A percentile compares a stretch with the other conserved stretches of the same genome.
Conservation (phyloP, 192 early-diverging fungal species). For the Linnemannia schmuckeri region DNA sequence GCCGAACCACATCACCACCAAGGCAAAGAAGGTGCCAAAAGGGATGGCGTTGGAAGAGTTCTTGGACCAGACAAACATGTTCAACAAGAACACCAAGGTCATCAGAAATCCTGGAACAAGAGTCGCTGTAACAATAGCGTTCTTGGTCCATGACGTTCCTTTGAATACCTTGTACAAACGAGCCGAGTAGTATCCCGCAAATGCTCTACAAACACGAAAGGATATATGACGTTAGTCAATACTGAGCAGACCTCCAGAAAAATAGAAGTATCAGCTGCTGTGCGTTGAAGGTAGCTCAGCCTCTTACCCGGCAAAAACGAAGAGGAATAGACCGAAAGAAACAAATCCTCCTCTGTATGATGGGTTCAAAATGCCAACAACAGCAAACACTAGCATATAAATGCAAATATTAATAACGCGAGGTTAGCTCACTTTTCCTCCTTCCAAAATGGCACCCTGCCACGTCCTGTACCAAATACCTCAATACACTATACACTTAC, state of each 20-base stretch:
- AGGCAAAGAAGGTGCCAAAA: conserved; percentile 85
- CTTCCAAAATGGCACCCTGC: neutral
- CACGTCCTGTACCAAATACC: neutral
- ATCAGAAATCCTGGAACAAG: conserved; percentile 74
- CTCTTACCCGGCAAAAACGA: conserved; percentile 65
- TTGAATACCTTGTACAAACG: conserved; percentile 80
- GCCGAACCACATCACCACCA: conserved; percentile 85
- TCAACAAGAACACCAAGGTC: conserved; percentile 76
- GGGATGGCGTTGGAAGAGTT: conserved; percentile 93
- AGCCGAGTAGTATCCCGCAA: conserved; percentile 77
- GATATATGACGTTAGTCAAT: neutral
- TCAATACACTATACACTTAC: conserved; percentile 36
- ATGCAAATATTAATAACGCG: neutral
- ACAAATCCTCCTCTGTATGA: conserved; percentile 76
- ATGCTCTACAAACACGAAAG: conserved; percentile 34
- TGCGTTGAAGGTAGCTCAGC: neutral
- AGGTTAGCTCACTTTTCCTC: neutral
- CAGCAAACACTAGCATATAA: conserved; percentile 59
- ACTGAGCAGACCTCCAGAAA: neutral
- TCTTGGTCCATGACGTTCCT: conserved; percentile 77
- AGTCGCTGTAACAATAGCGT: conserved; percentile 72
- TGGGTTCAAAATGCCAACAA: conserved; percentile 72
- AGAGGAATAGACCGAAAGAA: conserved; percentile 66
- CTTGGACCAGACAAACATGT: conserved; percentile 88
- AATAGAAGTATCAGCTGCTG: no score